These are phyloP conservation scores for Viola pubescens DNA, from an alignment of 441 rosid genomes.

Conservation along the genomic window DNA sequence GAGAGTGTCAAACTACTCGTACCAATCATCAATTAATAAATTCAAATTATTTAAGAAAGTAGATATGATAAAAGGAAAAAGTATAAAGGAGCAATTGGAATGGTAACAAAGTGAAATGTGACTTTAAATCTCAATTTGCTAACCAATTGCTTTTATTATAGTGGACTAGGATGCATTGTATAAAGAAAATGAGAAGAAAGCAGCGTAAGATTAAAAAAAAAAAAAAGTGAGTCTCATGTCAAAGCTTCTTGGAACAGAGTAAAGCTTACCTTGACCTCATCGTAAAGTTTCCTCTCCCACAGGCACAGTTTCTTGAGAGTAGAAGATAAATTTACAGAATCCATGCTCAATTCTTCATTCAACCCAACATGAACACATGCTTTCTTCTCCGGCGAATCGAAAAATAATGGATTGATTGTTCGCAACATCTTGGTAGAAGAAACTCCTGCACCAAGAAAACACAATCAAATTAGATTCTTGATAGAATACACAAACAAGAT, in stretches of 20 bases:
- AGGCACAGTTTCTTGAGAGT: slow-evolving; percentile 65
- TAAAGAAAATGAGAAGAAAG: slow-evolving; percentile 1
- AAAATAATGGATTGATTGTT: slow-evolving; percentile 29
- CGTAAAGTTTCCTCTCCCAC: slow-evolving; percentile 91
- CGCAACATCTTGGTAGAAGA: slow-evolving; percentile 42
- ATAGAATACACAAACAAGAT: background rate
- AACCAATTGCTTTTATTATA: background rate
- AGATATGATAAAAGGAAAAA: too few relatives aligned
- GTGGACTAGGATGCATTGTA: slow-evolving; percentile 3
- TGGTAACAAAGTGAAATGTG: background rate
- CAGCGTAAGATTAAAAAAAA: background rate
- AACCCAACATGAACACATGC: slow-evolving; percentile 29
- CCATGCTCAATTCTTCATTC: slow-evolving; percentile 46
- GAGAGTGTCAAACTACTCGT: too few relatives aligned
- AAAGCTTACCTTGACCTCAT: slow-evolving; percentile 80
- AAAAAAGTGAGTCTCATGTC: too few relatives aligned
- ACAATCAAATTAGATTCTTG: slow-evolving; percentile 12
- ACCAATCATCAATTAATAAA: too few relatives aligned
- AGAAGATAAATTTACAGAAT: slow-evolving; percentile 62
- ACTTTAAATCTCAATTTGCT: slow-evolving; percentile 1
- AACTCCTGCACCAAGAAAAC: slow-evolving; percentile 22
- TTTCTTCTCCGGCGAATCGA: slow-evolving; percentile 30
- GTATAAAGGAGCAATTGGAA: too few relatives aligned
- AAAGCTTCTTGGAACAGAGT: slow-evolving; percentile 17
- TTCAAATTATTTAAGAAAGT: too few relatives aligned